Base-by-base conservation (phyloP, 1,284 basidiomycete species). In the Trichosporon faecale region DNA sequence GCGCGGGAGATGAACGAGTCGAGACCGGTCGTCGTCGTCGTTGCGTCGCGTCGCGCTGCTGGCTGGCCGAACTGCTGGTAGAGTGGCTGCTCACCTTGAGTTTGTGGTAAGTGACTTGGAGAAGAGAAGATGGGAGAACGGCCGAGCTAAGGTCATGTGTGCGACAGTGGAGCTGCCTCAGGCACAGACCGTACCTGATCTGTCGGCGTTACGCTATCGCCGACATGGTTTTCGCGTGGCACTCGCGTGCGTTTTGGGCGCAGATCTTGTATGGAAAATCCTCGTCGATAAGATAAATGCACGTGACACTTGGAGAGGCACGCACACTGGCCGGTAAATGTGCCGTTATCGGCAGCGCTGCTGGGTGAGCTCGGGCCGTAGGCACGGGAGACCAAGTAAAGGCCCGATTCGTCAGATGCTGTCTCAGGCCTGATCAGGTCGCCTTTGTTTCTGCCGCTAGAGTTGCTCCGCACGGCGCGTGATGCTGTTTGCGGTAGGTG, bases 41-140 rank as follows among this genome's bases (percentile, higher is more conserved):
- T 61, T 18, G 35, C 35, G 35, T 61, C 55, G 40, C 57, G 66
- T 66, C 55, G 66, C 29, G 49, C 52, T 33, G 63, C 33, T 60
- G n/a, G 33, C 11, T 57, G 37, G 52, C 49, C 29, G 35, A 25
- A 46, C 29, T 31, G 44, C 60, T 61, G 61, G 16, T 63, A 63
- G 4, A n/a, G 14, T 37, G 12, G 21, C 35, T 27, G 63, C 66
- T 67, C 66, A 67, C 66, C 35, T 67, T 67, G 66, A 46, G 35
- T 67, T 67, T 49, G 40, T 67, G 66, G n/a, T 44, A 46, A 44
- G 66, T 67, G 66, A 40, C 57, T 61, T 61, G 9, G 29, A 44
- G 66, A 61, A 63, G 66, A 67, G 60, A 40, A 63, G 35, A 23
- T 44, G 60, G 18, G 33, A 67, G 25, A 49, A 44, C 27, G 16